A percentile compares a stretch with the other conserved stretches of the same genome.
phyloP scores from a whole-genome alignment of 73 alveolate species.

The Blepharisma japonicum region DNA sequence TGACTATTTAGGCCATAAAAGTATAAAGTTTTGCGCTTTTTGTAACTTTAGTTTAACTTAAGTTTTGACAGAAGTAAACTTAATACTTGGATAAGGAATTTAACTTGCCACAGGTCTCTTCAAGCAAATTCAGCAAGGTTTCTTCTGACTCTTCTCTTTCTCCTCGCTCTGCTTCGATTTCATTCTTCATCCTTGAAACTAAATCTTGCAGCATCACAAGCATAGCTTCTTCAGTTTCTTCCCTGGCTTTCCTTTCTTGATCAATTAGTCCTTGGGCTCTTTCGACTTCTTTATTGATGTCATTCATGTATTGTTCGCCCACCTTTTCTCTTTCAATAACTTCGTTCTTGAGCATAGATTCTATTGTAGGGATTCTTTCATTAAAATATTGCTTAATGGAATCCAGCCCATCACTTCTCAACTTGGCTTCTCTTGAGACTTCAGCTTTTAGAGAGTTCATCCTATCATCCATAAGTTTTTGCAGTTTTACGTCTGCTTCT shows the following conservation, averaged over 20 bases:
- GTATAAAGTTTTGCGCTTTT: no score
- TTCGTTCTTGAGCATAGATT: slow-evolving; percentile 27
- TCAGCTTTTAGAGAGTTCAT: slow-evolving; percentile 13
- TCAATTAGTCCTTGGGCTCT: slow-evolving; percentile 40
- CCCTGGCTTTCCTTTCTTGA: slow-evolving; percentile 74
- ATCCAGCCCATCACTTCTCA: background rate
- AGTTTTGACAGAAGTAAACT: no score
- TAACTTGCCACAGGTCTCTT: slow-evolving; percentile 76
- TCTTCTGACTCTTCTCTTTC: slow-evolving; percentile 81
- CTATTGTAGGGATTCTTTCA: slow-evolving; percentile 23
- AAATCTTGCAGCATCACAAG: slow-evolving; percentile 79
- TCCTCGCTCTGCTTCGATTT: slow-evolving; percentile 70
- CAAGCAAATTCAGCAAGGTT: slow-evolving; percentile 66
- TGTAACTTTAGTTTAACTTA: no score
- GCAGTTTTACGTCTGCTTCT: slow-evolving; percentile 40
- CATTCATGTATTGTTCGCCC: slow-evolving; percentile 47
- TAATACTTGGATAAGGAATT: slow-evolving; percentile 50
- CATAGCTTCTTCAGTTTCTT: slow-evolving; percentile 84
- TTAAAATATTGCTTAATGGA: slow-evolving; percentile 33
- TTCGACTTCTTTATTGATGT: slow-evolving; percentile 57
- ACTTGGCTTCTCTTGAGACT: background rate
- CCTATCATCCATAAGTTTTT: slow-evolving; percentile 42
- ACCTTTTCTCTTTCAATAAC: slow-evolving; percentile 54
- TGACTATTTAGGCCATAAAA: no score
- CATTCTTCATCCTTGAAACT: slow-evolving; percentile 69